Conservation (phyloP, 208 protist species). For the Acanthamoeba sp. region DNA sequence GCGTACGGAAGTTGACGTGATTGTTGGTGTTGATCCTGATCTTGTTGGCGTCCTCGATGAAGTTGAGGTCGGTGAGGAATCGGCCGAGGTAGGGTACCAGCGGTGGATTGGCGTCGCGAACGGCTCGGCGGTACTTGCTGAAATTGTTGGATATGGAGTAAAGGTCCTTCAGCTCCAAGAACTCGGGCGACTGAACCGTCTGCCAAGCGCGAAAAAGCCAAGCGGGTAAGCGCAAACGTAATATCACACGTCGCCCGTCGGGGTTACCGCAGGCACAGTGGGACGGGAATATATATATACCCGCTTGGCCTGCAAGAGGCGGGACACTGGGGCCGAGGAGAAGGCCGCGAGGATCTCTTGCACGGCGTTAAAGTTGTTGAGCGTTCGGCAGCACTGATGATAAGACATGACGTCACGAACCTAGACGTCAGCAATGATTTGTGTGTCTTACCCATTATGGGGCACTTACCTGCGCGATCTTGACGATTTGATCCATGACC, state of each 20-base stretch:
- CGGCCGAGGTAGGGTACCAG: slow-evolving; percentile 74
- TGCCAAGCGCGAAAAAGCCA: neutral
- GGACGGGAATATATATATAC: too few relatives aligned
- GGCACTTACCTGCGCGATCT: slow-evolving; percentile 59
- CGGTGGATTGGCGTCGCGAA: slow-evolving; percentile 67
- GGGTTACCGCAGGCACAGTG: too few relatives aligned
- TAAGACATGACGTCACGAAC: neutral
- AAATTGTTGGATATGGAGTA: slow-evolving; percentile 39
- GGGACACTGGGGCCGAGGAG: neutral
- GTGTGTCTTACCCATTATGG: too few relatives aligned
- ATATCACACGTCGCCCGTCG: neutral
- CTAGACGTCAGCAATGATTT: neutral
- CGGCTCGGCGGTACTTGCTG: slow-evolving; percentile 40
- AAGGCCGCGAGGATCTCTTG: slow-evolving; percentile 74
- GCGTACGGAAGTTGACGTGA: slow-evolving; percentile 74
- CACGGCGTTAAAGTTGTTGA: slow-evolving; percentile 73
- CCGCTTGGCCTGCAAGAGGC: slow-evolving; percentile 69
- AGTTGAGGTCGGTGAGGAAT: slow-evolving; percentile 73
- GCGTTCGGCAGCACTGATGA: slow-evolving; percentile 24
- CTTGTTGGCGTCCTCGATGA: slow-evolving; percentile 75
- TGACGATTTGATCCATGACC: slow-evolving; percentile 61
- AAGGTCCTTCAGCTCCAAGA: slow-evolving; percentile 61
- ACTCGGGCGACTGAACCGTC: slow-evolving; percentile 41
- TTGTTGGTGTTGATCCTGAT: slow-evolving; percentile 29
- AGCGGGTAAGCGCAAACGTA: neutral